These are phyloP conservation scores for Cucurbita ficifolia DNA, from an alignment of 306 rosid species.

Conservation along the genomic window DNA sequence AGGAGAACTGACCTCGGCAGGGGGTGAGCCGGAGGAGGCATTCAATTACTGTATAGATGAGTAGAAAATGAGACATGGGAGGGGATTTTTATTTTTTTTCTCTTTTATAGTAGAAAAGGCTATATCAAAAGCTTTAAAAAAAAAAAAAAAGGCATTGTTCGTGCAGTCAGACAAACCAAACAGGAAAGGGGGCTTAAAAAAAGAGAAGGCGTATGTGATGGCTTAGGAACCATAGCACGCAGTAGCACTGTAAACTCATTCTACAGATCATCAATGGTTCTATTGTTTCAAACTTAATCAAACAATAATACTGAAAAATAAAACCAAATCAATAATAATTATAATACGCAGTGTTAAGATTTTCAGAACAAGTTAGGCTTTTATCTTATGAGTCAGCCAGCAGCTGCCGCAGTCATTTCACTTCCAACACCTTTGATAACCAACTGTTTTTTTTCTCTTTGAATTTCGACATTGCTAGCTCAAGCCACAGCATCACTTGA, in stretches of 20 bases:
- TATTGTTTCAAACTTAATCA: not conserved
- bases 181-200: too few species aligned
- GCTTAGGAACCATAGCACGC: too few species aligned
- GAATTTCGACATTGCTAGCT: not conserved
- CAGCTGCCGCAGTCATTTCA: not conserved
- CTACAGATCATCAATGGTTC: not conserved
- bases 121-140: too few species aligned
- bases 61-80: too few species aligned
- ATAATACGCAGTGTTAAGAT: not conserved
- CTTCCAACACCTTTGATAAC: not conserved
- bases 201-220: too few species aligned
- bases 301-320: not conserved
- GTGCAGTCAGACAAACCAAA: too few species aligned
- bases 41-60: too few species aligned
- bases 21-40: too few species aligned
- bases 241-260: not conserved
- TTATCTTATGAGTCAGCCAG: not conserved
- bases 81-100: too few species aligned
- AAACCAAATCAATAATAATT: not conserved
- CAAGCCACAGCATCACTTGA: not conserved
- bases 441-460: not conserved
- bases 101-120: too few species aligned
- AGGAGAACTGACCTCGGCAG: too few species aligned
- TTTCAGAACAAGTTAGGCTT: not conserved
- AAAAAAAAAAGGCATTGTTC: too few species aligned